Evolutionary conservation across 306 rosid genomes (phyloP).

Genomic region (Abrus pulchellus): DNA sequence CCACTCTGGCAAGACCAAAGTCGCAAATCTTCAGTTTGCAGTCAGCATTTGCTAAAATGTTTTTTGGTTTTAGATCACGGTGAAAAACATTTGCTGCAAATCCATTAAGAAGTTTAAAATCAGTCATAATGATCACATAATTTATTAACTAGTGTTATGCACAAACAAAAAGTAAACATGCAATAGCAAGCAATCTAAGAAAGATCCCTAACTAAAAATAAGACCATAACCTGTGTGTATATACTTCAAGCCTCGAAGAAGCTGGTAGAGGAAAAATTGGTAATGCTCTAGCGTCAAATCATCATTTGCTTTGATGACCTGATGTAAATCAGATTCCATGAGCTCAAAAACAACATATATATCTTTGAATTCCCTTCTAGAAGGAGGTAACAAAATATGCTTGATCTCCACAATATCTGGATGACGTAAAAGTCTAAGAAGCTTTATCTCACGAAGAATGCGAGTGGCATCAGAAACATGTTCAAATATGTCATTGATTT

Average conservation of each 20-base stretch:
- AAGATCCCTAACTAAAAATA: slow-evolving; percentile 16
- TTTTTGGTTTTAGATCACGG: slow-evolving; percentile 97
- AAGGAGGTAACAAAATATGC: slow-evolving; percentile 97
- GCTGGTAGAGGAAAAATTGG: slow-evolving; percentile 99
- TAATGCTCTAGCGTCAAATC: slow-evolving; percentile 98
- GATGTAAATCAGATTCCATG: slow-evolving; percentile 99
- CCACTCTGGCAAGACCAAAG: slow-evolving; percentile 99
- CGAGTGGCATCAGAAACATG: slow-evolving; percentile 99
- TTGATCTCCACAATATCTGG: slow-evolving; percentile 99
- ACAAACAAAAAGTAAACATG: slow-evolving; percentile 36
- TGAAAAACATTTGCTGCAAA: slow-evolving; percentile 96
- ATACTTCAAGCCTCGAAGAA: slow-evolving; percentile 97
- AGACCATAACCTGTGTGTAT: slow-evolving; percentile 89
- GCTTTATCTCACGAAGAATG: slow-evolving; percentile 99
- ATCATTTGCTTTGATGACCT: slow-evolving; percentile 99
- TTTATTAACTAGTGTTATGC: slow-evolving; percentile 38
- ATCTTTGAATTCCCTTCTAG: slow-evolving; percentile 99
- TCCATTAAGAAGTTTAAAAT: slow-evolving; percentile 52
- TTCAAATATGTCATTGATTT: slow-evolving; percentile 97
- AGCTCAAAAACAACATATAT: slow-evolving; percentile 98
- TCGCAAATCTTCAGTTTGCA: slow-evolving; percentile 99
- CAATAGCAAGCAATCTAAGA: slow-evolving; percentile 27
- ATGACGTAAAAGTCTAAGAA: slow-evolving; percentile 92
- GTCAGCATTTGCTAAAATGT: slow-evolving; percentile 98
- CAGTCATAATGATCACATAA: slow-evolving; percentile 43